Conservation (phyloP, 164 flowering plant genomes). For the Vitis labrusca region DNA sequence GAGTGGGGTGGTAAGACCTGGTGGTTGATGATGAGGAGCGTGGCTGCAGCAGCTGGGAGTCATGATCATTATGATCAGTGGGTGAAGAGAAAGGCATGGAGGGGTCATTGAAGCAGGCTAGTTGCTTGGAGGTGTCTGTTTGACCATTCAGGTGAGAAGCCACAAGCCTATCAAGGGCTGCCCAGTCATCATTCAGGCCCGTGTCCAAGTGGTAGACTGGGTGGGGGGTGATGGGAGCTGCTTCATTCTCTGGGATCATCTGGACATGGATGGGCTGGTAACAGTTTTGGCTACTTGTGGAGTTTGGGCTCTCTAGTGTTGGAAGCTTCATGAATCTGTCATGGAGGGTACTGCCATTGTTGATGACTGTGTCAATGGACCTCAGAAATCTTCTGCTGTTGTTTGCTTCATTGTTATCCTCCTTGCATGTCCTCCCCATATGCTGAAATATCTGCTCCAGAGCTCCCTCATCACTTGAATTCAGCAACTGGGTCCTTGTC, state of each 20-base stretch:
- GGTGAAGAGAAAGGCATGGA: conserved; percentile 24
- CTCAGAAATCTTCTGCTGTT: conserved; percentile 4
- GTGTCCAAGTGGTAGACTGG: conserved; percentile 7
- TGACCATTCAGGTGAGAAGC: conserved; percentile 66
- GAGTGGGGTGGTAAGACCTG: conserved; percentile 22
- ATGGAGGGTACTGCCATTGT: conserved; percentile 8
- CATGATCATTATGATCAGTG: conserved; percentile 20
- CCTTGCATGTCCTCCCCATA: conserved; percentile 64
- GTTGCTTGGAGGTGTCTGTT: conserved; percentile 32
- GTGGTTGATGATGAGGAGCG: conserved; percentile 17
- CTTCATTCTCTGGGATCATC: conserved; percentile 7
- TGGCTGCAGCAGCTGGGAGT: conserved; percentile 18
- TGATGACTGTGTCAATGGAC: conserved; percentile 7
- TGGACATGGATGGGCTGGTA: conserved; percentile 19
- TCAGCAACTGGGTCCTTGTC: conserved; percentile 23
- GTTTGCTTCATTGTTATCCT: conserved; percentile 29
- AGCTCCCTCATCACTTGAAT: conserved; percentile 43
- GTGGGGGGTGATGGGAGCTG: conserved; percentile 1
- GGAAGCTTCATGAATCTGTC: conserved; percentile 49
- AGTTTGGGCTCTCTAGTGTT: conserved; percentile 43
- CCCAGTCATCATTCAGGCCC: conserved; percentile 43
- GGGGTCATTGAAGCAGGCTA: conserved; percentile 31
- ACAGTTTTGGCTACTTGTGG: conserved; percentile 14
- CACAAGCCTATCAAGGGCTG: conserved; percentile 54
- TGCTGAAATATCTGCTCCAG: conserved; percentile 64